Base-by-base conservation (phyloP, 1,284 basidiomycete genomes). In the Heterobasidion occidentale region DNA sequence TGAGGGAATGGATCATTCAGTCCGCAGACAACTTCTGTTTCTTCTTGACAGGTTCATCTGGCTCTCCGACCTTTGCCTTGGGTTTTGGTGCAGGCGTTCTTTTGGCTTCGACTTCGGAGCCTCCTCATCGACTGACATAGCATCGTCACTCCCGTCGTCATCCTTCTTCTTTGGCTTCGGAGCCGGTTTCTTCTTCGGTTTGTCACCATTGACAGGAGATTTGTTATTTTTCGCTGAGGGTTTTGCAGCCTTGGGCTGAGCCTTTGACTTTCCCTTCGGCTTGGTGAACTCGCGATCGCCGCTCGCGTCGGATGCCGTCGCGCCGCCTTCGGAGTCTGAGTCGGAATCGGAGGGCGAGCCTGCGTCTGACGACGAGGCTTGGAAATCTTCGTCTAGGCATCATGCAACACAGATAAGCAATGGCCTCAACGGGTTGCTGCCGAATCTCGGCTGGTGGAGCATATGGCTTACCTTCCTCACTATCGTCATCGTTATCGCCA, bases 301-400 rank as follows among this genome's bases (percentile, higher is more conserved):
- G 58, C 86, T 87, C 49, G 87, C 82, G 67, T 93, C 92, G 2
- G 90, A 92, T 42, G 90, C 89, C 49, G 90, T 92, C 50, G 82
- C 74, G 9, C 83, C 90, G n/a, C 81, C 89, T 9, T 81, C 88
- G 0, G 84, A 85, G 58, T 90, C 90, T 45, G 77, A 81, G 42
- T 85, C 87, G 36, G 77, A 81, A 34, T 86, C 88, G 35, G 83
- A 86, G 0, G 92, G 92, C 4, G 92, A 95, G 20, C 94, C 93
- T 54, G 77, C 79, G 65, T 96, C 94, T 0, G 89, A 90, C 0
- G 78, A 87, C 27, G 88, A 90, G 4, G 86, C 93, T 61, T 86
- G 72, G 79, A 98, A 98, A 74, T 97, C 94, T 68, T 94, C 95
- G 65, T 89, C 88, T 70, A 36, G 11, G 15, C 27, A 27, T 27